Evolutionary conservation across 2,329 filamentous ascomycete genomes (phyloP), one percentile per base, ranked within the genome.

Genomic region (Dactylellina leptospora): DNA sequence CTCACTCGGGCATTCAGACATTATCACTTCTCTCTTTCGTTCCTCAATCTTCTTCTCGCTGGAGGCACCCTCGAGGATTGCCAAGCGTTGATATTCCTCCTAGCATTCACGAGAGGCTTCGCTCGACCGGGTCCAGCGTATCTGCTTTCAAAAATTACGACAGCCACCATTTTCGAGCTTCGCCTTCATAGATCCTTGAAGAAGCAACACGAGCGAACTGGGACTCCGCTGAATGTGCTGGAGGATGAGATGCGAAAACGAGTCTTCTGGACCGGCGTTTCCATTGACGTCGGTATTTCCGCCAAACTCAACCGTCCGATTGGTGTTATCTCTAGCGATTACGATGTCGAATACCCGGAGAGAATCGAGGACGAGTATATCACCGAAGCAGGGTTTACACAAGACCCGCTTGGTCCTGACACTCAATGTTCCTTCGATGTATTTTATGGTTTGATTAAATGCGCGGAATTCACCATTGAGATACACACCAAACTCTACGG

Each of bases 281-380:
- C 84, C 3, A 83, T 92, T 11, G 84, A 87, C 70, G 83, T 90
- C 8, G 86, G 86, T n/a, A 81, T 93, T 8, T 87, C 87, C 75
- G 90, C 90, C 18, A 90, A 90, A 66, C 85, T 93, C 33, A 91
- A 91, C 16, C 84, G 88, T 13, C 91, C 91, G 0, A 90, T 95
- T 85, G 86, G 88, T 1, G 84, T 95, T 50, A 85, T 86, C 9
- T 81, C 88, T 2, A 87, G 90, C 55, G 90, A 95, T 74, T 89
- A 92, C 75, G 91, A 96, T 76, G 86, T 90, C 33, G 90, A 92
- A 73, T 85, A 92, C 50, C 91, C 91, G 0, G 84, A 90, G 64
- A 81, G 87, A 3, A 84, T 93, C 28, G 83, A 88, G 23, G 92
- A 96, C 77, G 88, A 90, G 75, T 82, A 88, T 27, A 83, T 92